Evolutionary conservation across 441 rosid species (phyloP), one percentile per base, ranked within the genome.

Genomic region (Erodium trifolium): DNA sequence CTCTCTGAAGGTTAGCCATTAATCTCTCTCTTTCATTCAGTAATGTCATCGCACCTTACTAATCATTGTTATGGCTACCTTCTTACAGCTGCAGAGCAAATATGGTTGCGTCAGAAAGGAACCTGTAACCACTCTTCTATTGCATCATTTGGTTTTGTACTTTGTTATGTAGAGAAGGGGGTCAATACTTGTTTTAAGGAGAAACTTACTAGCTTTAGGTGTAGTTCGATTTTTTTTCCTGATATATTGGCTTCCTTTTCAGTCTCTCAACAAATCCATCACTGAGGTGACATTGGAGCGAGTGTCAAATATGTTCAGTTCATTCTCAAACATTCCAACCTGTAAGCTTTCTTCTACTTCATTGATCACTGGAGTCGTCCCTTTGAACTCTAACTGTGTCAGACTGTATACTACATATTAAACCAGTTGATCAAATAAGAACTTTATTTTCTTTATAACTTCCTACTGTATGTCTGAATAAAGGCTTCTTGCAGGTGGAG

Each of bases 21-120:
- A 60, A 7, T 71, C 51, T 69, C 70, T 67, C 27, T 55, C 71
- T 39, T 23, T 23, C 11, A n/a, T 37, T 23, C 39, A 49, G 68
- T 55, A 47, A 34, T 68, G 37, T 66, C 63, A 51, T 39, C 29
- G 17, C 31, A 13, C 14, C 69, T 12, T 71, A 51, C 78, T 78
- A 51, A 82, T 65, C 5, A 16, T 69, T 51, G 64, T 73, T 47
- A 10, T 72, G 66, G 47, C 68, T 78, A 41, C 68, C 41, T 77
- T 67, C 19, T 65, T 27, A 66, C 93, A 93, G 99, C 79, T 91
- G 79, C 99, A 88, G 63, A 86, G 85, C 85, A 94, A 94, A 78
- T 92, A 87, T 47, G 99, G 98, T 14, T 82, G 84, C 71, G 55
- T 75, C 72, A 86, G 76, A 75, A 92, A 83, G 73, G 94, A 82